Conservation (phyloP, 148 eudicot genomes). For the Agrostemma githago region DNA sequence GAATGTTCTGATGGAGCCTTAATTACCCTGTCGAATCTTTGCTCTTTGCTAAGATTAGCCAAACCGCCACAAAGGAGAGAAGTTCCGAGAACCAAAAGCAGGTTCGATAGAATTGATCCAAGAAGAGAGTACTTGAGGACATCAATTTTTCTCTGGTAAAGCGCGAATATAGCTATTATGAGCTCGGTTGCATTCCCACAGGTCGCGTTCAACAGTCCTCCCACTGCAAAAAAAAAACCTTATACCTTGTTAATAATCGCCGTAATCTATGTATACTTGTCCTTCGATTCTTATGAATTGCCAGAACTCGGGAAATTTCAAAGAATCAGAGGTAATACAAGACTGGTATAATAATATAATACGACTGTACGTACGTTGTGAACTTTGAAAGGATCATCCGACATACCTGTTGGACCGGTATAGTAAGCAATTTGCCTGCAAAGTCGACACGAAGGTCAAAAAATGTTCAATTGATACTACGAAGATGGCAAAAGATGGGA, state of each 20-base stretch:
- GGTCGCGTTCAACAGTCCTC: slow-evolving; percentile 81
- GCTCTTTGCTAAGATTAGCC: slow-evolving; percentile 59
- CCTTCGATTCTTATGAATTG: too few species aligned
- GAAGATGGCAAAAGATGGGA: too few species aligned
- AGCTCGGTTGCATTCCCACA: slow-evolving; percentile 85
- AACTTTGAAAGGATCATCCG: not conserved
- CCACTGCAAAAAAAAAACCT: slow-evolving; percentile 41
- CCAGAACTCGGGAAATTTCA: too few species aligned
- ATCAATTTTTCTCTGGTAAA: slow-evolving; percentile 48
- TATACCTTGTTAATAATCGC: not conserved
- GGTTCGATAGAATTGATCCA: slow-evolving; percentile 75
- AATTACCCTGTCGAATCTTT: slow-evolving; percentile 65
- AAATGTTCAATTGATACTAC: slow-evolving; percentile 6
- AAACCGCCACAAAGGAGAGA: slow-evolving; percentile 75
- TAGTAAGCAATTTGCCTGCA: slow-evolving; percentile 66
- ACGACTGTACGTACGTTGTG: not conserved
- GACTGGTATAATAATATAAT: too few species aligned
- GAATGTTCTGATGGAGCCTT: slow-evolving; percentile 2
- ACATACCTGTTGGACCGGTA: slow-evolving; percentile 79
- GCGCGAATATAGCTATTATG: slow-evolving; percentile 76
- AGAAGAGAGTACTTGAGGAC: slow-evolving; percentile 78
- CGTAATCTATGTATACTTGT: too few species aligned
- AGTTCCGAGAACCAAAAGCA: slow-evolving; percentile 69
- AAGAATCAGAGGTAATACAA: too few species aligned
- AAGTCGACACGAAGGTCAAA: slow-evolving; percentile 19